Conservation (phyloP, 2,329 filamentous ascomycete genomes). For the Epichloe sp. region DNA sequence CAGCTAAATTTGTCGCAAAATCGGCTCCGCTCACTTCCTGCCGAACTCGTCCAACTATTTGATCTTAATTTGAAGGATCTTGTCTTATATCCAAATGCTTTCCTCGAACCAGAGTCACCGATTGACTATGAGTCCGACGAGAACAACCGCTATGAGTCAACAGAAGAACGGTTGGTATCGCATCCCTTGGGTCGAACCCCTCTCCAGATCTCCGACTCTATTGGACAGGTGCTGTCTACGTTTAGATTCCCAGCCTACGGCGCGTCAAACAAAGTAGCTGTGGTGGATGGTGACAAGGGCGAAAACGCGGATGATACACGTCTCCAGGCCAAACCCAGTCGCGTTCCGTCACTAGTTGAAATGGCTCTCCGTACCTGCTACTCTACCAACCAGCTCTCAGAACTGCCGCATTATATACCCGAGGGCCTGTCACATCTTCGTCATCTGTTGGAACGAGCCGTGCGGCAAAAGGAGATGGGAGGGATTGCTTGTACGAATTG, state of each 20-base stretch:
- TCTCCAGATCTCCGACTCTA: conserved; percentile 18
- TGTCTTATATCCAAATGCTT: conserved; percentile 50
- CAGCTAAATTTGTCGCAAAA: conserved; percentile 57
- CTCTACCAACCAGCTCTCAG: conserved; percentile 26
- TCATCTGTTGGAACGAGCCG: conserved; percentile 26
- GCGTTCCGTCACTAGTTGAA: conserved; percentile 38
- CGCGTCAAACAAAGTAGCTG: conserved; percentile 10
- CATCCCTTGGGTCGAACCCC: conserved; percentile 18
- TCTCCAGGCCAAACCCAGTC: conserved; percentile 11
- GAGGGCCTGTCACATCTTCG: conserved; percentile 27
- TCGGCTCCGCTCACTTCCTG: conserved; percentile 44
- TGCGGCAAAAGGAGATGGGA: conserved; percentile 31
- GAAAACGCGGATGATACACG: conserved; percentile 1
- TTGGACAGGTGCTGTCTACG: conserved; percentile 16
- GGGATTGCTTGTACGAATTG: conserved; percentile 41
- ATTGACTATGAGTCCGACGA: conserved; percentile 2
- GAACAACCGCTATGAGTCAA: not conserved
- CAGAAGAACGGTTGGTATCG: conserved; percentile 12
- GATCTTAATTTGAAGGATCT: conserved; percentile 35
- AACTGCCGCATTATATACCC: conserved; percentile 30
- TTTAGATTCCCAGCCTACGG: conserved; percentile 17
- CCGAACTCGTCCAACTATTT: conserved; percentile 47
- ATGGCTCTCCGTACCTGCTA: conserved; percentile 34
- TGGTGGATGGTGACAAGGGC: conserved; percentile 7
- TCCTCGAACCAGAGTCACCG: conserved; percentile 28